Percentiles rank a stretch among this genome's conserved stretches.
Conservation (phyloP, 345 rosid species). For the Erucastrum elatum region DNA sequence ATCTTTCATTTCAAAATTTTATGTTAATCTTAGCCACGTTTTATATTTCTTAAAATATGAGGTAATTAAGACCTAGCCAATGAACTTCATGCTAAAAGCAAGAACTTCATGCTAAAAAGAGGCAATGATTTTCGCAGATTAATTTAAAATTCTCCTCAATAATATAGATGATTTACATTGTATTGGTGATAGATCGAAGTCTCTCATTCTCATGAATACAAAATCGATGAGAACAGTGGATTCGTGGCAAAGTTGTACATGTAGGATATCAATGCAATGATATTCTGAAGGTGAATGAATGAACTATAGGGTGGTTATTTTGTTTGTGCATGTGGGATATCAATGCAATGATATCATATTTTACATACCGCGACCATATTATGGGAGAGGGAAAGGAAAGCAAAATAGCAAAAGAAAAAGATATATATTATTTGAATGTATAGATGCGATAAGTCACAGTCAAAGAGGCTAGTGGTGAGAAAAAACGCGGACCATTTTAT, state of each 20-base stretch:
- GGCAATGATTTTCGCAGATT: background rate
- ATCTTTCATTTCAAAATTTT: too few relatives aligned
- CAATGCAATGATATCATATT: background rate
- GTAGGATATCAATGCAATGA: too few relatives aligned
- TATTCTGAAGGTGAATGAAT: too few relatives aligned
- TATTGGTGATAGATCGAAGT: background rate
- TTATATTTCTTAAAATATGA: background rate
- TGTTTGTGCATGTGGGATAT: too few relatives aligned
- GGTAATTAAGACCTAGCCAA: background rate
- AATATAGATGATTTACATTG: background rate
- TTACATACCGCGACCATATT: constrained; percentile 27
- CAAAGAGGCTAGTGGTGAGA: constrained; percentile 32
- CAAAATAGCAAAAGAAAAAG: background rate
- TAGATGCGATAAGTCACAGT: constrained; percentile 30
- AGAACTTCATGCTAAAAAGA: background rate
- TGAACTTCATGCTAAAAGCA: background rate
- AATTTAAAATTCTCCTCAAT: background rate
- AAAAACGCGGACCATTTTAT: constrained; percentile 30
- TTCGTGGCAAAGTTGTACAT: background rate
- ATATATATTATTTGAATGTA: constrained; percentile 3
- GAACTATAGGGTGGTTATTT: background rate
- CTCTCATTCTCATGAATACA: background rate
- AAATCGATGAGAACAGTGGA: background rate
- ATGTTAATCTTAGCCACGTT: background rate
- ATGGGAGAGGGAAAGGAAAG: background rate